A percentile compares a stretch with the other conserved stretches of the same genome.
phyloP scores from a whole-genome alignment of 352 stramenopile species.

The Thraustochytrium striatum region DNA sequence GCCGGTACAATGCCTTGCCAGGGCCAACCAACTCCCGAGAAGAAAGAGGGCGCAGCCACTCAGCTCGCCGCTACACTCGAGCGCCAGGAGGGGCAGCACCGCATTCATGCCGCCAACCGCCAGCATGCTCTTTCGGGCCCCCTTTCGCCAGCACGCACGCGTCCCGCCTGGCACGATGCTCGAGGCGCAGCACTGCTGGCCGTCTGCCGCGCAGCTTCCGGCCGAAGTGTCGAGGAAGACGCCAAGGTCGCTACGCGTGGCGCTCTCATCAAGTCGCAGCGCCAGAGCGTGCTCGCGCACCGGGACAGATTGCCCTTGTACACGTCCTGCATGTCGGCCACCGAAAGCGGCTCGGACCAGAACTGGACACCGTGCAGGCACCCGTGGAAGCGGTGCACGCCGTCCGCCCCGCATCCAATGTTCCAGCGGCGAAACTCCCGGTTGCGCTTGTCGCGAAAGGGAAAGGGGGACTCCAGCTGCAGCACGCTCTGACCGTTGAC shows the following conservation, averaged over 20 bases:
- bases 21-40: neutral
- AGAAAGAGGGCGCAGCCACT: conserved; percentile 11
- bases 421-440: neutral
- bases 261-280: conserved; percentile 25
- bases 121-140: conserved; percentile 41
- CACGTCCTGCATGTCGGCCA: neutral
- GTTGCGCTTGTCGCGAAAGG: neutral
- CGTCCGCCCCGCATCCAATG: conserved; percentile 9
- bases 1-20: neutral
- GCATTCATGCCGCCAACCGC: conserved; percentile 36
- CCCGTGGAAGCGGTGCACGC: neutral
- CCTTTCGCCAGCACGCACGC: neutral
- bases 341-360: neutral
- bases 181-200: neutral
- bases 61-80: conserved; percentile 12
- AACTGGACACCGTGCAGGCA: conserved; percentile 27
- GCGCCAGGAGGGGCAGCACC: conserved; percentile 22
- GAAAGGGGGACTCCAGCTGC: neutral
- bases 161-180: neutral
- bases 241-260: neutral
- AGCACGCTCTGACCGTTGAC: neutral
- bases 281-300: neutral
- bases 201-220: neutral
- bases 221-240: conserved; percentile 27
- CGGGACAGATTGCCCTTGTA: neutral